A percentile compares a stretch with the other conserved stretches of the same genome.
Conservation (phyloP, 1,284 basidiomycete genomes). For the Anthracocystis panici-leucophaei region DNA sequence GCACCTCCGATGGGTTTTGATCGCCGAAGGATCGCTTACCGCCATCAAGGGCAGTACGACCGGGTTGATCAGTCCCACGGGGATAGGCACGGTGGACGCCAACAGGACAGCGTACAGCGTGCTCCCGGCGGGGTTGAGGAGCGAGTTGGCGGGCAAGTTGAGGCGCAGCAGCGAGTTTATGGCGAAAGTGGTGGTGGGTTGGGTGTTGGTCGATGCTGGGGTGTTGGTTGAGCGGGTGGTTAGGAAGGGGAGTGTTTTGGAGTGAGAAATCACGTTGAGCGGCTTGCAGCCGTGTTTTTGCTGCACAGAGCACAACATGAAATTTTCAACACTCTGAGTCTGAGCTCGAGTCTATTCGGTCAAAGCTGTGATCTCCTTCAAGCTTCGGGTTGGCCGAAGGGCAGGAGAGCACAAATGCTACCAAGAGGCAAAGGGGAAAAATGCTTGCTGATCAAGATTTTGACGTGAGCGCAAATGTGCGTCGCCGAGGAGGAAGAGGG, state of each 20-base stretch:
- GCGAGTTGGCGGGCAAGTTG: conserved; percentile 80
- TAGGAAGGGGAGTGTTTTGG: conserved; percentile 73
- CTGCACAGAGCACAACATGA: too few species aligned
- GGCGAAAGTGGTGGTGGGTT: conserved; percentile 86
- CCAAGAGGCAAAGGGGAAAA: too few species aligned
- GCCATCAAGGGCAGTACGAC: too few species aligned
- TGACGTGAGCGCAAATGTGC: too few species aligned
- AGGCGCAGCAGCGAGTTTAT: conserved; percentile 89
- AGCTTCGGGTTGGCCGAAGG: too few species aligned
- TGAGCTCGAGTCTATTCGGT: too few species aligned
- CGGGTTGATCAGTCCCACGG: conserved; percentile 7
- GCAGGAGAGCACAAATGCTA: too few species aligned
- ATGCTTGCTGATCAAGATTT: too few species aligned
- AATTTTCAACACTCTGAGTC: too few species aligned
- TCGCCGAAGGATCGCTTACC: conserved; percentile 7
- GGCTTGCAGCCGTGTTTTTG: too few species aligned
- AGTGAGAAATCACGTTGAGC: not conserved
- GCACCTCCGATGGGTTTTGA: conserved; percentile 15
- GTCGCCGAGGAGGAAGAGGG: too few species aligned
- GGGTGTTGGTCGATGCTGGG: conserved; percentile 80
- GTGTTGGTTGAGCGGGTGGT: conserved; percentile 76
- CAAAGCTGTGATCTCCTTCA: too few species aligned
- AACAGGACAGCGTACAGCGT: conserved; percentile 25
- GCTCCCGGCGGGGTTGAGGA: conserved; percentile 73
- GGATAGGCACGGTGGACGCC: conserved; percentile 9